Base-by-base conservation (phyloP, 2,329 filamentous ascomycete species). In the Sclerotinia trifoliorum region DNA sequence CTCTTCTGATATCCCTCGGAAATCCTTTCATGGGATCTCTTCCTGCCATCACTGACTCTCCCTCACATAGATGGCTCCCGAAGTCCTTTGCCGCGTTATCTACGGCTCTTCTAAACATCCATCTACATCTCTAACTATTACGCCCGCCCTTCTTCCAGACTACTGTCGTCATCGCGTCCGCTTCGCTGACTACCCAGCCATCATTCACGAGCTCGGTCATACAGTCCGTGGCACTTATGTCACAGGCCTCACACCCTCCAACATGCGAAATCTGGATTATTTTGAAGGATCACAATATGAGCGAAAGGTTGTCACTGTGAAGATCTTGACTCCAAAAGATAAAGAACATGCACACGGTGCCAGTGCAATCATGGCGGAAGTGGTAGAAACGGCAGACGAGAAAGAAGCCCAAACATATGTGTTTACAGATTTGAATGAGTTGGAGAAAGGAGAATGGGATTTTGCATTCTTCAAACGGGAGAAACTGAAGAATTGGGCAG, bases 401-500 rank as follows among this genome's bases (percentile, higher is more conserved):
- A 70, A 72, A 35, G 49, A 68, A 29, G 81, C 88, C 3, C 81
- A 85, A 64, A 87, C 87, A 17, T 94, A 94, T 77, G 83, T 93
- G 6, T 93, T 85, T 79, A 81, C 82, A 56, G 78, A 76, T 19
- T 71, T 81, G 1, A 78, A 80, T 0, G 49, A 75, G 0, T 80
- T 98, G 24, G 92, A 96, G 78, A 82, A 85, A 44, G 79, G 81
- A 29, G 93, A 97, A 78, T 98, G 94, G 94, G 92, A 96, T 78
- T 95, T 93, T 80, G 88, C 89, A 60, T 87, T 91, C 71, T 98
- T 97, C 77, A 87, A 90, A 70, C 83, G 83, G 74, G 89, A 95
- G 70, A 96, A 93, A 81, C 81, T 90, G 83, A 75, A 78, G 61
- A 80, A 81, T 84, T 69, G 83, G 81, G 70, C 72, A 32, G 71